A percentile compares a stretch with the other conserved stretches of the same genome.
phyloP scores from a whole-genome alignment of 75 land plant species.

The Selaginella tamariscina region DNA sequence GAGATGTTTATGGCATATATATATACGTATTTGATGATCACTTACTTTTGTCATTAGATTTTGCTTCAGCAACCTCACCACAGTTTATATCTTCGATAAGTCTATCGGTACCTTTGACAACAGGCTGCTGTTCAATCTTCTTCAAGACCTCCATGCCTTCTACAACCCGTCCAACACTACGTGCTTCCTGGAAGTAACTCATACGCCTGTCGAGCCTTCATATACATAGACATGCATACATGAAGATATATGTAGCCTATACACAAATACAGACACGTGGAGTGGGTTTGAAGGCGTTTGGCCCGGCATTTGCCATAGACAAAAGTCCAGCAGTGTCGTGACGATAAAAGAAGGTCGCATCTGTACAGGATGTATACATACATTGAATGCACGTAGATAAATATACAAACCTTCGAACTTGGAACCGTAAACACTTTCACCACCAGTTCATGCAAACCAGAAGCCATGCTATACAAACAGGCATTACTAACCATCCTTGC shows the following conservation, averaged over 20 bases:
- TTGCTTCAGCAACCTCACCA: conserved; percentile 51
- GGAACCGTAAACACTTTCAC: conserved; percentile 92
- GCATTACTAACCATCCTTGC: neutral
- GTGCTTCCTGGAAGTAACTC: conserved; percentile 52
- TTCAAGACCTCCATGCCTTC: conserved; percentile 57
- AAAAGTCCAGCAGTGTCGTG: neutral
- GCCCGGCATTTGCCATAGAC: neutral
- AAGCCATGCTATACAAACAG: neutral
- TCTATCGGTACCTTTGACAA: conserved; percentile 34
- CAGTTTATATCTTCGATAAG: conserved; percentile 60
- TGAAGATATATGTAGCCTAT: neutral
- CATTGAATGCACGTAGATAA: no score
- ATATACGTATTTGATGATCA: conserved; percentile 11
- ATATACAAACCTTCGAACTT: conserved; percentile 58
- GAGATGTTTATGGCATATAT: neutral
- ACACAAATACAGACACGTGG: neutral
- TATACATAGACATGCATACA: no score
- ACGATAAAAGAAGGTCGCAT: neutral
- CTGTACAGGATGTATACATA: neutral
- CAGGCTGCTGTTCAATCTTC: conserved; percentile 57
- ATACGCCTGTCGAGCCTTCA: no score
- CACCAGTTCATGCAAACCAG: conserved; percentile 61
- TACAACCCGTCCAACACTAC: conserved; percentile 89
- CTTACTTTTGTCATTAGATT: conserved; percentile 20
- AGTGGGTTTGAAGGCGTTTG: neutral